Evolutionary conservation across 768 basidiomycete genomes (phyloP).

Genomic region (Dioszegia aurantiaca): DNA sequence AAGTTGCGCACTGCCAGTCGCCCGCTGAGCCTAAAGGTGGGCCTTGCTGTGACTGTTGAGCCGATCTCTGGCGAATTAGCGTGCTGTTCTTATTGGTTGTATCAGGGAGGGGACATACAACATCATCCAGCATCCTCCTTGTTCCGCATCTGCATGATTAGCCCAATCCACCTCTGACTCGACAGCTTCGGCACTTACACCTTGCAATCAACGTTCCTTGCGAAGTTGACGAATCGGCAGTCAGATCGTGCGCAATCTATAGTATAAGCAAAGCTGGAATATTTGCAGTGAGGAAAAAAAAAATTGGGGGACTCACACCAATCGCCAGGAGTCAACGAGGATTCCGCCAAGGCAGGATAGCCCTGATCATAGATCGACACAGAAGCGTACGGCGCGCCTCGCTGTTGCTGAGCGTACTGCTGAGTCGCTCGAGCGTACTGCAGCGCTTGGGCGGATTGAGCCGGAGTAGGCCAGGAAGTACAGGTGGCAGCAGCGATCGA

Average conservation of each 20-base stretch:
- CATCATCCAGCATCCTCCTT: conserved; percentile 1
- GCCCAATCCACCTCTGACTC: not conserved
- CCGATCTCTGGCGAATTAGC: not conserved
- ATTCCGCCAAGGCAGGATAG: too few relatives aligned
- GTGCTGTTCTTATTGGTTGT: too few relatives aligned
- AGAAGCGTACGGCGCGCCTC: too few relatives aligned
- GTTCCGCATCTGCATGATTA: conserved; percentile 1
- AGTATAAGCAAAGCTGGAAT: conserved; percentile 3
- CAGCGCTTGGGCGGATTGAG: too few relatives aligned
- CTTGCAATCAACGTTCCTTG: conserved; percentile 10
- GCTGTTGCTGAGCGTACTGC: too few relatives aligned
- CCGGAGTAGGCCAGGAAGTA: too few relatives aligned
- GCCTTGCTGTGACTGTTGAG: not conserved
- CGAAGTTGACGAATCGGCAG: conserved; percentile 12
- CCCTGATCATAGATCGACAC: too few relatives aligned
- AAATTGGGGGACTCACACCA: not conserved
- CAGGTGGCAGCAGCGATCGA: too few relatives aligned
- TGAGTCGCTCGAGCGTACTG: too few relatives aligned
- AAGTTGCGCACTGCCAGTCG: conserved; percentile 13
- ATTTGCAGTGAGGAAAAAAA: too few relatives aligned
- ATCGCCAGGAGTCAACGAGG: conserved; percentile 1
- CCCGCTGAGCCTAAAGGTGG: conserved; percentile 10
- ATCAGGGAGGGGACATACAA: too few relatives aligned
- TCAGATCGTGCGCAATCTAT: not conserved
- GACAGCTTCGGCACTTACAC: conserved; percentile 1